Conservation (phyloP, 257 asterid species). For the Salvia rosmarinus region DNA sequence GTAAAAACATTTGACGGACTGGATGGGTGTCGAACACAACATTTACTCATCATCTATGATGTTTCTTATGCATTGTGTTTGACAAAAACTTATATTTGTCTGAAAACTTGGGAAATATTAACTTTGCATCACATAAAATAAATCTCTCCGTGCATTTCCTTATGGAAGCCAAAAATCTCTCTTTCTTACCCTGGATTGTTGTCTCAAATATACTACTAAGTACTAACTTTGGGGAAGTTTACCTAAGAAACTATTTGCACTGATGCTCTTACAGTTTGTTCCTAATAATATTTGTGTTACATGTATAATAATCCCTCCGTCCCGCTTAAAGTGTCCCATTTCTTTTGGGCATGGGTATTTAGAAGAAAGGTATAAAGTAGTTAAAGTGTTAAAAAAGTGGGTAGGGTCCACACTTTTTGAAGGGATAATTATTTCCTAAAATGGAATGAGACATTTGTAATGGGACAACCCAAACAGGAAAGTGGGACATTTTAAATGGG, state of each 20-base stretch:
- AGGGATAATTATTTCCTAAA: too few relatives aligned
- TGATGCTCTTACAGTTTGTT: not conserved
- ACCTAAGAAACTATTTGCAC: not conserved
- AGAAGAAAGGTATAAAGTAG: too few relatives aligned
- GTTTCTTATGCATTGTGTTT: not conserved
- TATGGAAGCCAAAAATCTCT: constrained; percentile 8
- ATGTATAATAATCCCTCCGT: too few relatives aligned
- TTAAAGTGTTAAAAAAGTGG: too few relatives aligned
- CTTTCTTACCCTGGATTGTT: not conserved
- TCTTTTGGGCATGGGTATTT: too few relatives aligned
- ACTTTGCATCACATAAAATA: not conserved
- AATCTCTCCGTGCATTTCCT: not conserved
- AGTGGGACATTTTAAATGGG: too few relatives aligned
- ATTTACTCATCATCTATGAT: not conserved
- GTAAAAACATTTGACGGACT: not conserved
- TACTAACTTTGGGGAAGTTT: not conserved
- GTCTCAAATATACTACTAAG: not conserved
- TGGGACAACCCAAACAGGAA: too few relatives aligned
- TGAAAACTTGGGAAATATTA: not conserved
- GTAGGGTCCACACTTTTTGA: too few relatives aligned
- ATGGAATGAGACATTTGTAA: too few relatives aligned
- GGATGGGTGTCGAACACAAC: constrained; percentile 8
- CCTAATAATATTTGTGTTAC: not conserved
- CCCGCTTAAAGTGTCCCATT: too few relatives aligned
- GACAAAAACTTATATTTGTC: not conserved